Evolutionary conservation across 306 rosid species (phyloP).

Genomic region (Clitoria ternatea): DNA sequence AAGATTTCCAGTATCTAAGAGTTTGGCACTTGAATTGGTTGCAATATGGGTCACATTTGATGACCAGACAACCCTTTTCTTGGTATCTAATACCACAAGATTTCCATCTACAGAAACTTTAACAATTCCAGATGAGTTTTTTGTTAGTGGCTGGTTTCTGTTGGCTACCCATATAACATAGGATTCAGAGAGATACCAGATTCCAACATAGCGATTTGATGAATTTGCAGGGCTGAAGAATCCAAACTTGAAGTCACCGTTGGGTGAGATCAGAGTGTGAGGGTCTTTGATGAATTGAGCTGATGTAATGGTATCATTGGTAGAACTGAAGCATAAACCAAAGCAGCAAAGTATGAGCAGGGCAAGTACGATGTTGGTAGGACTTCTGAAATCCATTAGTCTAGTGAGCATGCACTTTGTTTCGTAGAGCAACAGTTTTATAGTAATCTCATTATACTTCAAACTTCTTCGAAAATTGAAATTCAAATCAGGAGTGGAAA

Average conservation of each 20-base stretch:
- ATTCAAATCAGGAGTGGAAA: too few species aligned
- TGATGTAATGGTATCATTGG: not conserved
- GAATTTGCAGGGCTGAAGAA: conserved; percentile 40
- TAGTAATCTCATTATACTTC: too few species aligned
- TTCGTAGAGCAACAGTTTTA: not conserved
- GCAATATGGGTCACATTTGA: not conserved
- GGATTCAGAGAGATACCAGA: conserved; percentile 29
- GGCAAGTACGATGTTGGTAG: not conserved
- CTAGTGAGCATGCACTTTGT: not conserved
- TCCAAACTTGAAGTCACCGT: conserved; percentile 25
- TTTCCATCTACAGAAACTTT: conserved; percentile 18
- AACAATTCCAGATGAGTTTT: conserved; percentile 22
- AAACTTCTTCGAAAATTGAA: too few species aligned
- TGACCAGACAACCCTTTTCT: conserved; percentile 31
- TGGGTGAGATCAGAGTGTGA: not conserved
- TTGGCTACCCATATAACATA: conserved; percentile 44
- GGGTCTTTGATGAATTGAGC: not conserved
- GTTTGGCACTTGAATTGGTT: conserved; percentile 25
- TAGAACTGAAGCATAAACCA: not conserved
- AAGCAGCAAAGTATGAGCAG: not conserved
- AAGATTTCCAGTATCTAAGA: conserved; percentile 31
- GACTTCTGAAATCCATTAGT: not conserved
- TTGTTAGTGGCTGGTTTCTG: conserved; percentile 27
- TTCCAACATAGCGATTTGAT: conserved; percentile 28
- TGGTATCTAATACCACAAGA: conserved; percentile 31